Evolutionary conservation across 768 basidiomycete genomes (phyloP).

Genomic region (Tulasnella sp.): DNA sequence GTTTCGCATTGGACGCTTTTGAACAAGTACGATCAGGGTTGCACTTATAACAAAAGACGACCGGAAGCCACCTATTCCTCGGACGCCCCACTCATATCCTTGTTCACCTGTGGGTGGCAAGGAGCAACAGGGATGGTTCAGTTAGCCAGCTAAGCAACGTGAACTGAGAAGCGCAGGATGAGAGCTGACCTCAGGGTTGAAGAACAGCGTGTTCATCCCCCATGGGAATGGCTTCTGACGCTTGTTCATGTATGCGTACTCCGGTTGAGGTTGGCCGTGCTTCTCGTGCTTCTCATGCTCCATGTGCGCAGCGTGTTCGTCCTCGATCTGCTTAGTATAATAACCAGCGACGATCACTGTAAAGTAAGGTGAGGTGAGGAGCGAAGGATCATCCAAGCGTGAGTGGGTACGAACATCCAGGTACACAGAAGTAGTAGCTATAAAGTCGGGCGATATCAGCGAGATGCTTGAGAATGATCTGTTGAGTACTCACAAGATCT

Average conservation of each 20-base stretch:
- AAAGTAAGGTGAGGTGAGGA: constrained; percentile 21
- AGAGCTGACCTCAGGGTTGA: constrained; percentile 38
- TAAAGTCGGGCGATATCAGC: neutral
- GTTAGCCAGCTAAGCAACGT: neutral
- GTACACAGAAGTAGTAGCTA: constrained; percentile 67
- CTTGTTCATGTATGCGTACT: constrained; percentile 69
- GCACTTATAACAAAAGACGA: no score
- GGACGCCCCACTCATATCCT: constrained; percentile 40
- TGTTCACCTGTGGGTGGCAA: constrained; percentile 49
- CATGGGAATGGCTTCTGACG: constrained; percentile 75
- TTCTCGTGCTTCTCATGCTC: constrained; percentile 66
- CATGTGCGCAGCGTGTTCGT: constrained; percentile 59
- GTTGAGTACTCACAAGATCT: constrained; percentile 54
- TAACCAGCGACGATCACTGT: constrained; percentile 24
- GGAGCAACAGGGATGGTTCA: neutral
- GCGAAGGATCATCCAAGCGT: constrained; percentile 3
- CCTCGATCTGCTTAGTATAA: constrained; percentile 45
- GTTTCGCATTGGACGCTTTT: no score
- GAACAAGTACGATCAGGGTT: no score
- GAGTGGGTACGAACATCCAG: constrained; percentile 48
- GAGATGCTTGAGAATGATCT: neutral
- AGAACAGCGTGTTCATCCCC: constrained; percentile 78
- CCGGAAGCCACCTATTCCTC: no score
- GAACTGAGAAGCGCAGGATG: neutral
- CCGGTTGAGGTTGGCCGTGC: constrained; percentile 54